phyloP scores from a whole-genome alignment of 1,139 yeast species.

The Suhomyces maxii region DNA sequence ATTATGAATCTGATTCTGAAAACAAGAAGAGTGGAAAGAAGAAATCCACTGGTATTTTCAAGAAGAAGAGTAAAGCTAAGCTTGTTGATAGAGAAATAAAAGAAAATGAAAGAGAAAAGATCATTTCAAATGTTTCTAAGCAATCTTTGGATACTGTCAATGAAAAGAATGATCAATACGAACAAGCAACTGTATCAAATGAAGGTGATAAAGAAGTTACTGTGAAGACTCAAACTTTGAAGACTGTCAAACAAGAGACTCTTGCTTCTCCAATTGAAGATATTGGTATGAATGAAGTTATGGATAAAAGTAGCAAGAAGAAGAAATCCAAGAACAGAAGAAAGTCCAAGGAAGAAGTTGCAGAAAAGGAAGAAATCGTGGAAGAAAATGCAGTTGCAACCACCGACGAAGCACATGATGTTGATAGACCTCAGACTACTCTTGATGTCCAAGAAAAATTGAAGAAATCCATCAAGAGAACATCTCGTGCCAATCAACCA shows the following conservation, averaged over 20 bases:
- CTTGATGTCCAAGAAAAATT: constrained; percentile 48
- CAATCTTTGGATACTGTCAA: background rate
- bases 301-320: constrained; percentile 10
- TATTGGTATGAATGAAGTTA: constrained; percentile 7
- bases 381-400: constrained; percentile 11
- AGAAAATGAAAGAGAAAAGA: constrained; percentile 6
- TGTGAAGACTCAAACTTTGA: constrained; percentile 1
- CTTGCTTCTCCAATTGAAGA: constrained; percentile 11
- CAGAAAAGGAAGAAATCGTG: constrained; percentile 5
- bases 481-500: constrained; percentile 63
- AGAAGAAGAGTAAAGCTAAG: constrained; percentile 24
- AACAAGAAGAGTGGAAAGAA: constrained; percentile 12
- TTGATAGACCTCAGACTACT: constrained; percentile 36
- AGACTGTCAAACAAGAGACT: constrained; percentile 1
- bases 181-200: background rate
- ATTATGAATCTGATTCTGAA: constrained; percentile 33
- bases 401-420: constrained; percentile 9
- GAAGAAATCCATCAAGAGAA: constrained; percentile 43
- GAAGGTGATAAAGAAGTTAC: background rate
- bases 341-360: constrained; percentile 3
- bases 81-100: constrained; percentile 10
- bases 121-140: background rate
- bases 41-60: constrained; percentile 23
- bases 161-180: background rate
- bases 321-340: constrained; percentile 7